Evolutionary conservation across 805 yeast genomes (phyloP), one percentile per base, ranked within the genome.

Genomic region (Lipomyces spencermartinsiae): DNA sequence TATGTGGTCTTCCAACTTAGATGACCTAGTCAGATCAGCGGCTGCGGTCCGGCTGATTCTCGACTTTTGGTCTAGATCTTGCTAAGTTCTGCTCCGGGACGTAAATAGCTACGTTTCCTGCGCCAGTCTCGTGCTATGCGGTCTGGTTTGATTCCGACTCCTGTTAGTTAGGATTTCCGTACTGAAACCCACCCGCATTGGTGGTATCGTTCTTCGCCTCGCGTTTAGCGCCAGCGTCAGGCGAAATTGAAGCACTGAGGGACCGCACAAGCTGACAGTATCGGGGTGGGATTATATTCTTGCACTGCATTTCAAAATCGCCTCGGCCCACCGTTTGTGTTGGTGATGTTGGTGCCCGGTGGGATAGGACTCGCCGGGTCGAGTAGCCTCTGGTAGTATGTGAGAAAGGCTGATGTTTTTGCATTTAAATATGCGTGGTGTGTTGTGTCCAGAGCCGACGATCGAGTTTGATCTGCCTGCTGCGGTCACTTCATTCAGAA

Each of bases 121-220:
- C 22, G 8, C 19, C 22, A 43, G 49, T 43, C 10, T 43, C 22
- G 4, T 19, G 43, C 16, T 16, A 16, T 43, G 22, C n/a, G 49
- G 22, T 43, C 22, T 43, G 49, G 49, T 43, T 16, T 2, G n/a
- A 14, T 16, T 16, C 22, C 49, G 8, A 19, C 8, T n/a, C 10
- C 22, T n/a, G 4, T 43, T 19, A 25, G 29, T 25, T n/a, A 43
- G 19, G 49, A 43, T n/a, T 16, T 16, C n/a, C 49, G 49, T 7
- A 22, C 49, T 19, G 22, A 43, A 43, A 16, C 19, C 49, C 49
- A 43, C 49, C 49, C 49, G 49, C 16, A 43, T 14, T 43, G 49
- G 49, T 43, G 49, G 49, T 43, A 14, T 43, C 49, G 49, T 43
- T n/a, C 49, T 43, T 43, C 49, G 49, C n/a, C 49, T 43, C 1